Percentiles rank a stretch among this genome's conserved stretches.
These are phyloP conservation scores for Podaxis rugospora DNA, from an alignment of 768 basidiomycete species.

Conservation along the genomic window DNA sequence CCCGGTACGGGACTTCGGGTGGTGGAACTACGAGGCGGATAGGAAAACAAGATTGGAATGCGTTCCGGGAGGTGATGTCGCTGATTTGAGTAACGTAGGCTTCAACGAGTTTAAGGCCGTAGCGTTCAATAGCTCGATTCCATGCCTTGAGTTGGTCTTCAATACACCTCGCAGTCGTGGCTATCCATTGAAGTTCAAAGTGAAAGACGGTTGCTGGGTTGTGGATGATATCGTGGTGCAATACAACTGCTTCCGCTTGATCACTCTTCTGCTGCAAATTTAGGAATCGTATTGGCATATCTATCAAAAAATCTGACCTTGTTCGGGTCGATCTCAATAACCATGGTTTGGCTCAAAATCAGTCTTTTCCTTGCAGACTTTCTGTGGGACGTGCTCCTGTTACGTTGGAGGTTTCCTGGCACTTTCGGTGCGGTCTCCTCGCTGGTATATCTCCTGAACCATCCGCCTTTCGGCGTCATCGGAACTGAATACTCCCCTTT, in stretches of 20 bases:
- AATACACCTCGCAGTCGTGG: slow-evolving; percentile 85
- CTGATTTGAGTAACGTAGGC: slow-evolving; percentile 90
- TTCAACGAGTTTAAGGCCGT: slow-evolving; percentile 90
- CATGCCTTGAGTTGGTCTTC: slow-evolving; percentile 84
- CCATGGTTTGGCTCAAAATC: slow-evolving; percentile 84
- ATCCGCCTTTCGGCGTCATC: slow-evolving; percentile 58
- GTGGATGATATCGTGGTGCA: slow-evolving; percentile 94
- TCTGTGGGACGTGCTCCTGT: slow-evolving; percentile 22
- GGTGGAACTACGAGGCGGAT: slow-evolving; percentile 74
- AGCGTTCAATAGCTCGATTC: slow-evolving; percentile 79
- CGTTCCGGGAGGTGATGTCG: slow-evolving; percentile 79
- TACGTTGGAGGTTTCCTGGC: slow-evolving; percentile 29
- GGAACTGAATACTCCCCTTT: slow-evolving; percentile 72
- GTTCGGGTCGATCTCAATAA: slow-evolving; percentile 80
- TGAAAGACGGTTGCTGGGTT: slow-evolving; percentile 95
- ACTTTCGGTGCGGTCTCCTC: slow-evolving; percentile 32
- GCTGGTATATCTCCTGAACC: slow-evolving; percentile 61
- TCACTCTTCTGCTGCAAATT: slow-evolving; percentile 59
- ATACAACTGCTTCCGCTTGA: slow-evolving; percentile 80
- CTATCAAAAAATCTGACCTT: slow-evolving; percentile 40
- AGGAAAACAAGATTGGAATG: slow-evolving; percentile 89
- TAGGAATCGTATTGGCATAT: not conserved
- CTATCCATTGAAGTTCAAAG: slow-evolving; percentile 97
- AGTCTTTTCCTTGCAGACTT: slow-evolving; percentile 47
- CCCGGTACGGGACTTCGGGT: slow-evolving; percentile 64